Evolutionary conservation across 2,329 filamentous ascomycete species (phyloP), one percentile per base, ranked within the genome.

Genomic region (Pseudohalonectria lignicola): DNA sequence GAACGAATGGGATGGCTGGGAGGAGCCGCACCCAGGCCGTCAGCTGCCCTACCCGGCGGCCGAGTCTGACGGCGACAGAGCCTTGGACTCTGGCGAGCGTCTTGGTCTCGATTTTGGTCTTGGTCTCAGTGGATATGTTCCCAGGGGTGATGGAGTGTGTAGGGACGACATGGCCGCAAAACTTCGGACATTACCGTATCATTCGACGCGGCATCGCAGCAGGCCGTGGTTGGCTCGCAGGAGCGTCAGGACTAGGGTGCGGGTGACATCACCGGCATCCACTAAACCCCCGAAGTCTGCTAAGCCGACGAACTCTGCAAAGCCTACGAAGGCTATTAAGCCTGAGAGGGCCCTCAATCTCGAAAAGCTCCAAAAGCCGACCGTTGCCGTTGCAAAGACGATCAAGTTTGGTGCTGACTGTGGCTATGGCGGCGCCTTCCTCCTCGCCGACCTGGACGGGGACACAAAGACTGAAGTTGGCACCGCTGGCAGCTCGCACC

Each of bases 121-220:
- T 12, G 7, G 23, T 7, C 7, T 8, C 23, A 26, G 8, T 7
- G 23, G 12, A 8, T 12, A 26, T 26, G 23, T 12, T 17, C 17
- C 19, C 31, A 31, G 17, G 11, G 35, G 28, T 31, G 44, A 40
- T 49, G 56, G 56, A 49, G 54, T 55, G 48, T 50, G 44, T 43
- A 57, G 55, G 54, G 54, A 55, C 60, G 61, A 57, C 62, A 64
- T 64, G 66, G 61, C 66, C 67, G 66, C 62, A 63, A 70, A 67
- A 62, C 13, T 19, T 29, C 26, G 26, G 5, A 11, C 21, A 3
- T 23, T 18, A 18, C 28, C 26, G 26, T 19, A 19, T 20, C 19
- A 34, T 19, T 19, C 19, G 15, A 21, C 31, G 19, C 17, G 31
- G 19, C 31, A 34, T 15, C 4, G 11, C 16, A 19, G 31, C 31